These are phyloP conservation scores for Phylloporus scabripes DNA, from an alignment of 768 basidiomycete species.

Conservation along the genomic window DNA sequence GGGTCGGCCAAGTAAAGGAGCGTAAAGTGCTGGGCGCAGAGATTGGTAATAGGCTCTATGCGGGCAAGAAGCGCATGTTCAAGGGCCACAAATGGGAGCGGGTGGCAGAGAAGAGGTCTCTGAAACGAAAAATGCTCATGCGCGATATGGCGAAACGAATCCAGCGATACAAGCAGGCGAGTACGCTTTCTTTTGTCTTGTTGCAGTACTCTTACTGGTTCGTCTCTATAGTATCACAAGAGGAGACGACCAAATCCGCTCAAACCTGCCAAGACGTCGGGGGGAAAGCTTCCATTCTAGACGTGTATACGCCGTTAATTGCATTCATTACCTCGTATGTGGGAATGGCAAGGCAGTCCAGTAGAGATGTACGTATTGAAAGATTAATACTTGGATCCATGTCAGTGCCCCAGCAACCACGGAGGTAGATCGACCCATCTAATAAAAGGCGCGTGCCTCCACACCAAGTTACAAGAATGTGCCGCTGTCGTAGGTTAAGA, in stretches of 20 bases:
- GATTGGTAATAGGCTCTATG: constrained; percentile 61
- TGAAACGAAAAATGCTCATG: constrained; percentile 52
- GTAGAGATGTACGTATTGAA: too few relatives aligned
- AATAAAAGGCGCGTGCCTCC: too few relatives aligned
- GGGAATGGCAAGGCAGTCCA: too few relatives aligned
- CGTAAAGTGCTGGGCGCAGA: constrained; percentile 46
- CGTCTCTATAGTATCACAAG: constrained; percentile 23
- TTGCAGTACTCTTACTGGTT: constrained; percentile 1
- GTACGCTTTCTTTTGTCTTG: constrained; percentile 19
- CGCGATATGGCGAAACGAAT: constrained; percentile 67
- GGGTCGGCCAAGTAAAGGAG: constrained; percentile 36
- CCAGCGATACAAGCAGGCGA: constrained; percentile 57
- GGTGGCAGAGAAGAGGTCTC: constrained; percentile 39
- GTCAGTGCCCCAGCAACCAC: too few relatives aligned
- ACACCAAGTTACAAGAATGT: too few relatives aligned
- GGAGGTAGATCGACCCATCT: too few relatives aligned
- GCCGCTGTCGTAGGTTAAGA: too few relatives aligned
- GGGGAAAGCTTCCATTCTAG: constrained; percentile 56
- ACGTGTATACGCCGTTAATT: constrained; percentile 9
- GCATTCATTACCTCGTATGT: not conserved
- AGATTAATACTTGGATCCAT: too few relatives aligned
- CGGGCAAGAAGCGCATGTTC: constrained; percentile 80
- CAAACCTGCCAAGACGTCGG: constrained; percentile 46
- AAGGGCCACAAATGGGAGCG: constrained; percentile 91
- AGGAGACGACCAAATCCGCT: constrained; percentile 52